Base-by-base conservation (phyloP, 495 filamentous ascomycete species). In the Glarea lozoyensis region DNA sequence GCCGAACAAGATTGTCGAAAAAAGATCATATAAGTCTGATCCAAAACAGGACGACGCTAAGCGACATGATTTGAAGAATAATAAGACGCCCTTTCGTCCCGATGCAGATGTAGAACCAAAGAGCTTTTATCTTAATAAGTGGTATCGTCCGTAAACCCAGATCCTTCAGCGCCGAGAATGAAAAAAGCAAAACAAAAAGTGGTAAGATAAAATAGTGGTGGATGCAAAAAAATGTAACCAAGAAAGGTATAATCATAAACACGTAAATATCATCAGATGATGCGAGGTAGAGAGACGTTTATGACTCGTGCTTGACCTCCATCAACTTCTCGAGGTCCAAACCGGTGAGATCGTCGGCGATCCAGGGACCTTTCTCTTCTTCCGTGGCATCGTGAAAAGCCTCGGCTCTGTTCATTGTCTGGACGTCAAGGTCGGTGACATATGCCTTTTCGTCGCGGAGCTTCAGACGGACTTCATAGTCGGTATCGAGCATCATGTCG, bases 401-500 rank as follows among this genome's bases (percentile, higher is more conserved):
- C 54, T 89, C 75, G 12, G 87, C 88, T 23, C 89, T 78, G 64
- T 80, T 84, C 64, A 97, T 58, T 2, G 89, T 94, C 69, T 89
- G 78, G 30, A 95, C 75, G 56, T 99, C 93, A 35, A 99, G 73
- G 55, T 99, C 93, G 10, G 92, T 96, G 36, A 95, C 78, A 56
- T 93, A 96, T 15, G 67, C 70, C 38, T 70, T 71, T 31, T 78
- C 79, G 48, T 78, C 79, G 47, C 77, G 76, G 15, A 94, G 77
- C 61, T 73, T 78, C 57, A 94, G 64, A 52, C 88, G 87, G 39
- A 97, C 88, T 63, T 99, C 93, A 52, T 88, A 92, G 52, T 95
- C 87, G 18, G 83, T 84, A 54, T 87, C 85, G 30, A 99, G 81
- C 88, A 95, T 92, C 92, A 97, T 95, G 68, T 97, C 93, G 60